Base-by-base conservation (phyloP, 1,284 basidiomycete species). In the Tetrapyrgos nigripes region DNA sequence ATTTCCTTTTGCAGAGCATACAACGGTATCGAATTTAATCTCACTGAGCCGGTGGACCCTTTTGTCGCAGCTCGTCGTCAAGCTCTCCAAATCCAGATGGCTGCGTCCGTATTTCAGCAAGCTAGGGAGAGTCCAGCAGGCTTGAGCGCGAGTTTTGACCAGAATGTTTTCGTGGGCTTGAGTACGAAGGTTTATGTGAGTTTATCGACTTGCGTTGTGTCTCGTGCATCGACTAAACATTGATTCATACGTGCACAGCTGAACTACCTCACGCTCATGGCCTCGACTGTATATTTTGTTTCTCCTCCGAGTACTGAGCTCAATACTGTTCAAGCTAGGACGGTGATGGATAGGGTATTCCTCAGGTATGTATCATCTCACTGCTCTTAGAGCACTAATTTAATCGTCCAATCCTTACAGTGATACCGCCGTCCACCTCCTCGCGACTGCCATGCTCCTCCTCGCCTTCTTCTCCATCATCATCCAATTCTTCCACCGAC, bases 211-310 rank as follows among this genome's bases (percentile, higher is more conserved):
- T 47, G 55, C 52, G 29, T 29, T 37, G 3, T 24, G 23, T 40
- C 17, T 50, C 17, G 40, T 43, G 26, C 40, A 43, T 52, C 10
- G 40, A 6, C n/a, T 44, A 49, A 33, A 54, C 29, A 21, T 52
- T 14, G n/a, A 1, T 24, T 35, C 6, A 21, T 14, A 28, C n/a
- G 4, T 14, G 47, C 19, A 27, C 61, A 84, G 80, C 69, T 69
- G 35, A 76, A 70, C n/a, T 85, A 85, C 63, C 65, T 85, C n/a
- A 72, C 78, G 4, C 75, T 84, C 26, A 69, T 84, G 14, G 83
- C 83, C 3, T 75, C 74, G 61, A 71, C 73, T 43, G 75, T 84
- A 4, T 86, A 85, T 67, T 84, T 85, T 63, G 59, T 83, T 11
- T 64, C 73, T 1, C 62, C 68, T 13, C 31, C 58, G 13, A 71